Evolutionary conservation across 2,329 filamentous ascomycete genomes (phyloP), one percentile per base, ranked within the genome.

Genomic region (Fusarium foetens): DNA sequence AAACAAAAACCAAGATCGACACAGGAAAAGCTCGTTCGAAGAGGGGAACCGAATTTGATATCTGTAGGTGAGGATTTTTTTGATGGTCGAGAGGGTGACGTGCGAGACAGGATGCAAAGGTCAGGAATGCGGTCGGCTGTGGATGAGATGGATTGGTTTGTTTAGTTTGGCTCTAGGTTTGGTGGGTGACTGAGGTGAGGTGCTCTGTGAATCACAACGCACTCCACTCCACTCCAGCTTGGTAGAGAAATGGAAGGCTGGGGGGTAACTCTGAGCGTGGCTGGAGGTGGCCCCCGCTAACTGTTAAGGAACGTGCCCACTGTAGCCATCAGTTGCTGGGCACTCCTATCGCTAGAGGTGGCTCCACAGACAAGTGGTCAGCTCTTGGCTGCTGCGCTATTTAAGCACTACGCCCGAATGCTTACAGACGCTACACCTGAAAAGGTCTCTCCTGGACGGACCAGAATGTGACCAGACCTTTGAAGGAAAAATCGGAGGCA

Each of bases 211-310:
- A 63, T 69, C 63, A 78, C 75, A 74, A 63, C 27, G 17, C 23
- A 52, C n/a, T 52, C 19, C 49, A 52, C 33, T 52, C 49, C 33
- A 52, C 49, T 53, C 33, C 49, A 52, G 33, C 23, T 52, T 52
- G 19, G 49, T 52, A 72, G 66, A 77, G 54, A 66, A 66, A 60
- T 66, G 45, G 64, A 79, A 79, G 77, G 77, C 77, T 79, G 77
- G 77, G 77, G 75, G 70, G 63, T 69, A 58, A 68, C 58, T 74
- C 68, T 73, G 51, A 71, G 73, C 71, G 77, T 78, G 77, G 77
- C 77, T 79, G 77, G 75, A 72, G 68, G 73, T 64, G 66, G 69
- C 70, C 68, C 71, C 74, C 66, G 61, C 75, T 77, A 76, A 68
- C 71, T 76, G 59, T 53, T 73, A 73, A 73, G 69, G 75, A 71